Evolutionary conservation across 495 filamentous ascomycete species (phyloP).

Genomic region (Immersiella caudata): DNA sequence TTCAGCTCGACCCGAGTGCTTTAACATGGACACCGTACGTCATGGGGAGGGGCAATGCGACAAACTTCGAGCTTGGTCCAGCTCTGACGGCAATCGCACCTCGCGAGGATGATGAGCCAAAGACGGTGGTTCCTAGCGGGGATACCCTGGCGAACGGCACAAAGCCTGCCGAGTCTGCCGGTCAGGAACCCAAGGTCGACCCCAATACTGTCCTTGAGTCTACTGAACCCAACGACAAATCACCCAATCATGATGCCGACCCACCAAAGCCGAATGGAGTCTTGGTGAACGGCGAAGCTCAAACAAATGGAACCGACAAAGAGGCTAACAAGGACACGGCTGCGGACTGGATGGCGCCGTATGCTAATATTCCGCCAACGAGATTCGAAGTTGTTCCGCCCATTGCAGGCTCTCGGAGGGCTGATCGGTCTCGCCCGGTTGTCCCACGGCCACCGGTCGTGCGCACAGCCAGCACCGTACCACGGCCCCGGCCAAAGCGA

Average conservation of each 20-base stretch:
- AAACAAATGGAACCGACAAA: slow-evolving; percentile 40
- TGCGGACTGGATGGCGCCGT: slow-evolving; percentile 42
- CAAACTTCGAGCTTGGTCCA: slow-evolving; percentile 79
- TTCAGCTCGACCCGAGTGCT: slow-evolving; percentile 77
- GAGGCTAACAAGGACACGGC: slow-evolving; percentile 10
- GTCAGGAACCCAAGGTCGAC: slow-evolving; percentile 26
- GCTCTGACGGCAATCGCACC: slow-evolving; percentile 87
- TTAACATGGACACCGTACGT: slow-evolving; percentile 98
- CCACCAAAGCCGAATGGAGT: slow-evolving; percentile 28
- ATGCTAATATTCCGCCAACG: slow-evolving; percentile 67
- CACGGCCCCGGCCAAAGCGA: slow-evolving; percentile 34
- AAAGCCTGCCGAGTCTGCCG: slow-evolving; percentile 30
- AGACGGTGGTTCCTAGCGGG: slow-evolving; percentile 37
- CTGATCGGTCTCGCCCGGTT: slow-evolving; percentile 34
- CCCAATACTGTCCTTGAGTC: slow-evolving; percentile 45
- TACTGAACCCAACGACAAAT: slow-evolving; percentile 44
- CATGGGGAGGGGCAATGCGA: slow-evolving; percentile 85
- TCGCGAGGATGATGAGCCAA: slow-evolving; percentile 65
- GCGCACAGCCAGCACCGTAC: slow-evolving; percentile 29
- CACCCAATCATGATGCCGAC: slow-evolving; percentile 13
- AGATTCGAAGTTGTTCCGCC: slow-evolving; percentile 87
- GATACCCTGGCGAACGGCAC: slow-evolving; percentile 41
- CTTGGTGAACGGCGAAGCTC: slow-evolving; percentile 29
- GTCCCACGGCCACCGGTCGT: slow-evolving; percentile 38
- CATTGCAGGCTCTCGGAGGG: slow-evolving; percentile 45